phyloP scores from a whole-genome alignment of 164 flowering plant genomes.

The Tinospora cordifolia region DNA sequence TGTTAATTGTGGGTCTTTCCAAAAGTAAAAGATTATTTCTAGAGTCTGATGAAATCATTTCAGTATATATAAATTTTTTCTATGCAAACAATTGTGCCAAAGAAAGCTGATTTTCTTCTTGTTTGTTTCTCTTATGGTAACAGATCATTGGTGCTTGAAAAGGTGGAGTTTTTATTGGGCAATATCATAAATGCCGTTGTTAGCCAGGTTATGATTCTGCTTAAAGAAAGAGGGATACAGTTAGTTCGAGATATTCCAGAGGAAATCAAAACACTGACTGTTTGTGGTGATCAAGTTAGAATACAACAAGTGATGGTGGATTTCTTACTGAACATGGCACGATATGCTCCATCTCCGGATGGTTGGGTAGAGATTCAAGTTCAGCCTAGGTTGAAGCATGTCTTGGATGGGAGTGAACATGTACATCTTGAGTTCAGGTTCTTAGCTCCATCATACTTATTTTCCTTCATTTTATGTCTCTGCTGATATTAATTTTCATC shows the following conservation, averaged over 20 bases:
- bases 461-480: neutral
- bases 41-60: neutral
- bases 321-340: conserved; percentile 73
- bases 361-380: conserved; percentile 96
- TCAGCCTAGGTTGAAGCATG: conserved; percentile 49
- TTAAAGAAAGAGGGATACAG: conserved; percentile 70
- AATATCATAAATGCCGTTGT: conserved; percentile 85
- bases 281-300: conserved; percentile 80
- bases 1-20: neutral
- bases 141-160: conserved; percentile 74
- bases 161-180: conserved; percentile 62
- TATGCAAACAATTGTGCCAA: neutral
- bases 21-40: neutral
- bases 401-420: conserved; percentile 33
- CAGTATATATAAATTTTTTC: neutral
- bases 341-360: conserved; percentile 71
- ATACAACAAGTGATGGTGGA: conserved; percentile 79
- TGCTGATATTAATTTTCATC: neutral
- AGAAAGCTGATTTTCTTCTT: neutral
- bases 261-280: conserved; percentile 64
- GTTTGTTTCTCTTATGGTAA: conserved; percentile 13
- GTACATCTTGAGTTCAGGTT: conserved; percentile 81
- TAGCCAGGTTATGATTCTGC: conserved; percentile 75
- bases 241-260: conserved; percentile 85
- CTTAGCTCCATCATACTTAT: conserved; percentile 5